Evolutionary conservation across 352 stramenopile genomes (phyloP), one percentile per base, ranked within the genome.

Genomic region (Globisporangium perplexum): DNA sequence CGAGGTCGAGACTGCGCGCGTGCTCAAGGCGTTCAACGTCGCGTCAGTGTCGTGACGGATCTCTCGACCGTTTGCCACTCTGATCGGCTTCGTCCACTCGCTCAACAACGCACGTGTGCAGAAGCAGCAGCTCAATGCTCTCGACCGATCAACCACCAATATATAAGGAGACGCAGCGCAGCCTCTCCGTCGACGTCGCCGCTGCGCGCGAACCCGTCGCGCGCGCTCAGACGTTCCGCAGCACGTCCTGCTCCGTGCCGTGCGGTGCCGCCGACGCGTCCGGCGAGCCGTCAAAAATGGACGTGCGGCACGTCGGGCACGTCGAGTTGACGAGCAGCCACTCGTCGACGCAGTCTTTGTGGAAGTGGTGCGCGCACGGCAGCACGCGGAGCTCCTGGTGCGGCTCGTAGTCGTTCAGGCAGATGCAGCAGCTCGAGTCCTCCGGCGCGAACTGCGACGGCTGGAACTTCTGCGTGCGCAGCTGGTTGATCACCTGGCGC

Each of bases 311-410:
- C 44, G 86, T 96, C 14, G 83, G 84, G 46, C 86, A 96, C 18
- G 86, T 93, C 15, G 84, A 84, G 57, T 96, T 94, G 50, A 95
- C 86, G 28, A 90, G 41, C 15, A 96, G 72, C 86, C 86, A 96
- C 63, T 93, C 83, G 67, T 96, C 86, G 31, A 95, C 81, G 51
- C 86, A 96, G n/a, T 93, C 83, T 60, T 89, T 88, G 63, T 95
- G 85, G 68, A 99, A 98, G 60, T 96, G 85, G 68, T 99, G 96
- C n/a, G 83, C 60, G 63, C 96, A 99, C 12, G 94, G 93, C 53
- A 99, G 68, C 33, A 98, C 77, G 39, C 95, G 83, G 30, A 98
- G 72, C 14, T 89, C 68, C 68, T 99, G 95, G 22, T 86, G 71
- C 0, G 56, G 14, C 41, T 90, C 81, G 63, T 97, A 97, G 42